These are phyloP conservation scores for Tylopilus intermedius DNA, from an alignment of 768 basidiomycete species.

Conservation along the genomic window DNA sequence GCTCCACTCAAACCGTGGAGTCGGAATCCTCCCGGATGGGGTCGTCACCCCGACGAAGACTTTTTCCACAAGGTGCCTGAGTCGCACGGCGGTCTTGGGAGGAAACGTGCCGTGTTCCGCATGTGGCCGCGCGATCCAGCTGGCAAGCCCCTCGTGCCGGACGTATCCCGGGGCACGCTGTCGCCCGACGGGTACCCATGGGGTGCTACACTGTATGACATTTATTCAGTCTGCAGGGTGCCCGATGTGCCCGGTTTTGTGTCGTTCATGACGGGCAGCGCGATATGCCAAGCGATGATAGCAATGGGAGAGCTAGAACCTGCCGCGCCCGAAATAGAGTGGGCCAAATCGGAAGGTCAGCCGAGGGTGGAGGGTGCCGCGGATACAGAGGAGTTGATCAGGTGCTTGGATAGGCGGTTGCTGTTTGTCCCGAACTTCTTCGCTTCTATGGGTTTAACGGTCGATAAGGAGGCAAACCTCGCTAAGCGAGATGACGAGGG, in stretches of 20 bases:
- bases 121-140: constrained; percentile 24
- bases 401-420: neutral
- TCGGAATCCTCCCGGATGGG: constrained; percentile 4
- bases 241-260: neutral
- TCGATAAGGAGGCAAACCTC: neutral
- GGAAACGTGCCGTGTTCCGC: constrained; percentile 20
- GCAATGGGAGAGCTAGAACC: constrained; percentile 14
- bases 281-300: constrained; percentile 9
- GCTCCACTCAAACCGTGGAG: neutral
- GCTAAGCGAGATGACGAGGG: neutral
- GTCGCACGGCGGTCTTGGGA: neutral
- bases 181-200: constrained; percentile 22
- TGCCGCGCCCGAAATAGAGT: constrained; percentile 15
- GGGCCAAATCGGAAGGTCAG: constrained; percentile 21
- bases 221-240: constrained; percentile 13
- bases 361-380: constrained; percentile 18
- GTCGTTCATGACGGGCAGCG: constrained; percentile 18
- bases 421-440: neutral
- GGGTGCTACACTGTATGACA: constrained; percentile 27
- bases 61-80: constrained; percentile 2
- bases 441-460: no score
- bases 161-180: constrained; percentile 9
- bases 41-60: neutral
- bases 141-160: constrained; percentile 6
- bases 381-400: constrained; percentile 15